Conservation (phyloP, 2,329 filamentous ascomycete species). For the Exophiala aquamarina region DNA sequence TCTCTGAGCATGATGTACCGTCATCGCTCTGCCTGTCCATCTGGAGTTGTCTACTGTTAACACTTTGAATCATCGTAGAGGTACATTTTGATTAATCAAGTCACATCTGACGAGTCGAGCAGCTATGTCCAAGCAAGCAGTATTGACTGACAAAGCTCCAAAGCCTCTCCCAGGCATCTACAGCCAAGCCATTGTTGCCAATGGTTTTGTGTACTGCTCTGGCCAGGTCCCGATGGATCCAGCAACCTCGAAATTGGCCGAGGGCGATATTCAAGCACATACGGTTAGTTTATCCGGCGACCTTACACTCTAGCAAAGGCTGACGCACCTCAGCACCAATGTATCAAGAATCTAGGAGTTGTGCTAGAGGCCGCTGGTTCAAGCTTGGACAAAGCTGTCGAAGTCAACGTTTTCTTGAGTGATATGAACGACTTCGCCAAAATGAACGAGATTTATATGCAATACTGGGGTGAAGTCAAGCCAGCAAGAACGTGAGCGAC, state of each 20-base stretch:
- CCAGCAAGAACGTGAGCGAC: conserved; percentile 44
- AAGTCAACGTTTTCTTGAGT: conserved; percentile 66
- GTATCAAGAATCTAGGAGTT: conserved; percentile 58
- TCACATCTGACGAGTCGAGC: too few species aligned
- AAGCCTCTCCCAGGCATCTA: conserved; percentile 55
- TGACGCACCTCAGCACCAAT: conserved; percentile 46
- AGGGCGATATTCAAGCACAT: conserved; percentile 57
- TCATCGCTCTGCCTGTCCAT: conserved; percentile 79
- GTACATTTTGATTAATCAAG: too few species aligned
- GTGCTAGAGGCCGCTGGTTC: conserved; percentile 63
- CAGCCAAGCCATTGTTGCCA: conserved; percentile 61
- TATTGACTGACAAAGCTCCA: conserved; percentile 51
- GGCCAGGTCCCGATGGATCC: conserved; percentile 62
- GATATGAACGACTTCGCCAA: conserved; percentile 67
- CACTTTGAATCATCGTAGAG: too few species aligned
- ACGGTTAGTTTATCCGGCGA: conserved; percentile 42
- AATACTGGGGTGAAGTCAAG: conserved; percentile 65
- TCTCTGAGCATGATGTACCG: too few species aligned
- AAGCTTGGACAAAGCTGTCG: conserved; percentile 60
- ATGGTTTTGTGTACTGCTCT: conserved; percentile 71
- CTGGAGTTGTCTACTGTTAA: too few species aligned
- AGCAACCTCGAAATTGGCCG: conserved; percentile 53
- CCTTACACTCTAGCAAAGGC: conserved; percentile 3
- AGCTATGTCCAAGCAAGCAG: conserved; percentile 34
- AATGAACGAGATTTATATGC: conserved; percentile 78